Evolutionary conservation across 176 grass and related monocot genomes (phyloP), one percentile per base, ranked within the genome.

Genomic region (Phragmites australis): DNA sequence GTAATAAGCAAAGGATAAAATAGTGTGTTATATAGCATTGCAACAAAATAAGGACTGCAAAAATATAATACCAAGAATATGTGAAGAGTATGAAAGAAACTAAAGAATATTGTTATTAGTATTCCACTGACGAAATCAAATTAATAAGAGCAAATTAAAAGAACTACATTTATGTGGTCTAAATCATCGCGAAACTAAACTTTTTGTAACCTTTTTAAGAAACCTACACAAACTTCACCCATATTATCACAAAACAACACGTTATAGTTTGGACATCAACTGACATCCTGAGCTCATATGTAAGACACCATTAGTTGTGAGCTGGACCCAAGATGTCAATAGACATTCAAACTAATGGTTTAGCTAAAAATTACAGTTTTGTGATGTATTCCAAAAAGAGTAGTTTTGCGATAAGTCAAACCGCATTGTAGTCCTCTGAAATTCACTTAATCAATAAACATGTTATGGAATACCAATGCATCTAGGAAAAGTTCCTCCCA

Each of bases 1-100:
- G 84, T 61, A 61, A 59, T 89, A 81, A 39, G 0, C 15, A 72
- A 69, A 58, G 69, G 42, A 63, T n/a, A 19, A 37, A 78, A 89
- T 46, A 58, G 11, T 27, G 16, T 9, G 6, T 69, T 27, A 67
- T 8, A 29, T 25, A 83, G 37, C 41, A 68, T 23, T 66, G 18
- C 25, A 21, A 74, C 39, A 77, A 65, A 6, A 71, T 17, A 58
- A 58, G 5, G 62, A 72, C 3, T n/a, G 9, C 9, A 13, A 68
- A 3, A 56, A 10, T 18, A 42, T 34, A 65, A 30, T 14, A 50
- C 34, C 58, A 63, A 58, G 2, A 67, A 70, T 37, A 62, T 15
- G 65, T 25, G 23, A 37, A 21, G 37, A 72, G 70, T 42, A 47
- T 64, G 65, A 72, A 16, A 70, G 23, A 6, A 85, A 76, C 25